Evolutionary conservation across 2,329 filamentous ascomycete species (phyloP), one percentile per base, ranked within the genome.

Genomic region (Graphilbum sp.): DNA sequence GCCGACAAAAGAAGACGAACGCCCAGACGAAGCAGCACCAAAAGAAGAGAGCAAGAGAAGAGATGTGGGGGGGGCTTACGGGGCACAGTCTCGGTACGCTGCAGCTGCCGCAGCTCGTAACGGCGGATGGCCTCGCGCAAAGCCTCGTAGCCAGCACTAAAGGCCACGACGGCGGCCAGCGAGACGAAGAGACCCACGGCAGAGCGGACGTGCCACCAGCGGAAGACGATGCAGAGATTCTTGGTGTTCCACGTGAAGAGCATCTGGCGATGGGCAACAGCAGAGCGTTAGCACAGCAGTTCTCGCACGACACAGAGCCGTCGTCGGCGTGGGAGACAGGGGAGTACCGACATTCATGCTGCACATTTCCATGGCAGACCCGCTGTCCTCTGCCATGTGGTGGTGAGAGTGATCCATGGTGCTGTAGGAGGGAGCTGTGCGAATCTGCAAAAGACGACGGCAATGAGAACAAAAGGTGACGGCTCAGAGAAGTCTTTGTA

Each of bases 151-250:
- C 85, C 86, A n/a, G 86, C 84, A 25, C 80, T 81, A 46, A 98
- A 66, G 43, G 81, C 68, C 43, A 92, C 72, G 49, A 98, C 78
- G 47, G 75, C 82, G 48, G 90, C 50, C 43, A 98, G 76, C 21
- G 88, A 94, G 52, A 86, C 57, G 55, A 95, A 51, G 41, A 98
- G 78, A 25, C 80, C 80, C 37, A 72, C 52, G 3, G 77, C 76
- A 43, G 78, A 76, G 44, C 70, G 76, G 57, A 98, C 63, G 61
- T 83, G 87, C 90, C 90, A 98, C 60, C 78, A 75, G 50, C 69
- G 71, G 67, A 96, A 98, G 58, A 98, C 74, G 59, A 98, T 92
- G 69, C 90, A 98, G 46, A 98, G 83, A 61, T 96, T 81, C 40
- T 69, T 73, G 3, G 87, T 88, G 57, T 86, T 75, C 88, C 88